Evolutionary conservation across 345 rosid species (phyloP).

Genomic region (Aquilaria malaccensis): DNA sequence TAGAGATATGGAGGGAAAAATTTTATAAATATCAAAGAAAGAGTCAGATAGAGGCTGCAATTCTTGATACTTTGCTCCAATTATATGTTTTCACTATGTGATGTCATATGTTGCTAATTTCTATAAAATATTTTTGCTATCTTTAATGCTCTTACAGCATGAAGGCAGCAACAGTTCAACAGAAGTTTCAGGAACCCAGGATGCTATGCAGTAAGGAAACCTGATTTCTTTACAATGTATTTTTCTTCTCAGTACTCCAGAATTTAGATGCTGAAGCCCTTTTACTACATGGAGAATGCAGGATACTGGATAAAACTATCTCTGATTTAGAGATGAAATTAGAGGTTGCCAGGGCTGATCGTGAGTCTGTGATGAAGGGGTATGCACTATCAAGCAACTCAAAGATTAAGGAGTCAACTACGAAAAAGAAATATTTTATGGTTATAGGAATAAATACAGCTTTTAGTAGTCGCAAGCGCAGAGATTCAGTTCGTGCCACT

Average conservation of each 20-base stretch:
- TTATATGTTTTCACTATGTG: background rate
- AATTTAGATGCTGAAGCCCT: background rate
- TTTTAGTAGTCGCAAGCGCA: conserved; percentile 71
- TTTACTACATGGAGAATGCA: conserved; percentile 20
- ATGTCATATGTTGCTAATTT: conserved; percentile 7
- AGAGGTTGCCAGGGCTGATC: conserved; percentile 38
- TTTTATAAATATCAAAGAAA: no score
- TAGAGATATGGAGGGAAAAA: no score
- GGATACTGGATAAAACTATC: conserved; percentile 38
- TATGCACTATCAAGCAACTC: conserved; percentile 14
- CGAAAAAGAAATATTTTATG: conserved; percentile 54
- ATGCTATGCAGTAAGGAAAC: conserved; percentile 27
- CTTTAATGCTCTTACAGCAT: conserved; percentile 26
- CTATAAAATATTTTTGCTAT: conserved; percentile 13
- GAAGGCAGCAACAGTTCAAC: conserved; percentile 23
- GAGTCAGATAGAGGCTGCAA: no score
- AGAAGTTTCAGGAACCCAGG: conserved; percentile 16
- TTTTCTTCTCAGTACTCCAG: background rate
- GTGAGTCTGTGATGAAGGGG: conserved; percentile 18
- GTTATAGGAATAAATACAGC: conserved; percentile 88
- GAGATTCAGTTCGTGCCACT: conserved; percentile 79
- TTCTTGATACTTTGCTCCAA: no score
- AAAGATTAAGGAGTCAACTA: conserved; percentile 11
- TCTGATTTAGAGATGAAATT: conserved; percentile 40
- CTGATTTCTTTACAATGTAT: conserved; percentile 3